Percentiles rank a stretch among this genome's conserved stretches.
Conservation (phyloP, 805 yeast genomes). For the Wickerhamiella lipophila region DNA sequence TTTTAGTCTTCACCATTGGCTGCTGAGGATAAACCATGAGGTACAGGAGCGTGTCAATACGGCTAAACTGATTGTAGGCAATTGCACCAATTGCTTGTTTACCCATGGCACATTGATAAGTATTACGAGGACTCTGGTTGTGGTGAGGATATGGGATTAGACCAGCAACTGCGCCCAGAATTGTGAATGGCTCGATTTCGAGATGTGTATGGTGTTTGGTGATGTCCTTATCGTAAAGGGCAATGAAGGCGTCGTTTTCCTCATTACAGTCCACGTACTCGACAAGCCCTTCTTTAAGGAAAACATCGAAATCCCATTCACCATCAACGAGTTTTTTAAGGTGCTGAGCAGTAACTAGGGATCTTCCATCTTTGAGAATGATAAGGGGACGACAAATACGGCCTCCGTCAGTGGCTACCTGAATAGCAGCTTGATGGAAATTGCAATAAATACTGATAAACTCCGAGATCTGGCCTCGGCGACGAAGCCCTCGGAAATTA, state of each 20-base stretch:
- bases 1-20: constrained; percentile 96
- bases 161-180: constrained; percentile 87
- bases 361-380: constrained; percentile 59
- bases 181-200: constrained; percentile 91
- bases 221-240: constrained; percentile 66
- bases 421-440: constrained; percentile 82
- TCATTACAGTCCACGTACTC: constrained; percentile 96
- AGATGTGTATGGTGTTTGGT: constrained; percentile 59
- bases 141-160: constrained; percentile 87
- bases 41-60: constrained; percentile 87
- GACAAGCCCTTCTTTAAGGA: constrained; percentile 70
- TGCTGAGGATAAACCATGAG: constrained; percentile 98
- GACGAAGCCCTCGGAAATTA: constrained; percentile 65
- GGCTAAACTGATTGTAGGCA: constrained; percentile 89
- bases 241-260: constrained; percentile 88
- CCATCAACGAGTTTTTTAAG: constrained; percentile 51
- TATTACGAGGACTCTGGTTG: constrained; percentile 84
- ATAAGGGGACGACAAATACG: constrained; percentile 94
- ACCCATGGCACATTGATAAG: constrained; percentile 95
- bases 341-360: constrained; percentile 65
- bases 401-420: constrained; percentile 98
- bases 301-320: constrained; percentile 79
- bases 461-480: constrained; percentile 75
- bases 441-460: constrained; percentile 86
- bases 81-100: constrained; percentile 99